Percentiles rank a stretch among this genome's conserved stretches.
Evolutionary conservation across 225 moss, liverwort and hornwort genomes (phyloP).

Genomic region (Sphagnum contortum): DNA sequence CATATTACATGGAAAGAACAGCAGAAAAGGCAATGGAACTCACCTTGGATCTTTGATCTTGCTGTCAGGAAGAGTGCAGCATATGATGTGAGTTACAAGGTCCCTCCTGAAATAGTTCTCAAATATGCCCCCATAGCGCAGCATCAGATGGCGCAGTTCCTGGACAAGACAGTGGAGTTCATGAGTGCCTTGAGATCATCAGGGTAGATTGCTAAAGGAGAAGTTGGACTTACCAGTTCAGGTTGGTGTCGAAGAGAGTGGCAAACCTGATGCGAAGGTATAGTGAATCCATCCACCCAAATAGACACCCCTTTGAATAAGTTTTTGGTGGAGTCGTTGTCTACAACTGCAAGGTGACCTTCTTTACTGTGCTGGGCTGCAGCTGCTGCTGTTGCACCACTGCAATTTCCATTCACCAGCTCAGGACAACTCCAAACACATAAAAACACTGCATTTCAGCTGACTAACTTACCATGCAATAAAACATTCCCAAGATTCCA

Average conservation of each 20-base stretch:
- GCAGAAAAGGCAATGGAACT: not conserved
- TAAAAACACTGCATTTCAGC: no score
- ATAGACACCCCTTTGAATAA: slow-evolving; percentile 85
- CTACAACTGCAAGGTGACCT: slow-evolving; percentile 29
- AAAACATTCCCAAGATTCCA: no score
- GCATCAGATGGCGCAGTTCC: slow-evolving; percentile 94
- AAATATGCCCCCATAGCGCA: slow-evolving; percentile 84
- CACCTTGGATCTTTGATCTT: slow-evolving; percentile 96
- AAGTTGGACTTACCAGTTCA: not conserved
- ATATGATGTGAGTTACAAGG: slow-evolving; percentile 87
- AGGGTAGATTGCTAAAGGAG: no score
- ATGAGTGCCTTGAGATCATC: no score
- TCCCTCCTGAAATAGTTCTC: slow-evolving; percentile 94
- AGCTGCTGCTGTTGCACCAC: slow-evolving; percentile 44
- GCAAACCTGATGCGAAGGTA: slow-evolving; percentile 88
- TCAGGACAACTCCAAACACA: no score
- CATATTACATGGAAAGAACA: no score
- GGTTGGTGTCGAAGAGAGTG: not conserved
- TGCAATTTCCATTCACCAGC: slow-evolving; percentile 6
- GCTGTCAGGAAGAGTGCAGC: slow-evolving; percentile 93
- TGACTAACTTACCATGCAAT: no score
- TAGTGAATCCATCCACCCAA: slow-evolving; percentile 95
- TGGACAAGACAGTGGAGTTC: slow-evolving; percentile 9
- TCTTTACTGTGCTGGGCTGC: slow-evolving; percentile 32
- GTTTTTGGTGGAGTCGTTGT: slow-evolving; percentile 31